Base-by-base conservation (phyloP, 768 basidiomycete genomes). In the Psilocybe sp. region DNA sequence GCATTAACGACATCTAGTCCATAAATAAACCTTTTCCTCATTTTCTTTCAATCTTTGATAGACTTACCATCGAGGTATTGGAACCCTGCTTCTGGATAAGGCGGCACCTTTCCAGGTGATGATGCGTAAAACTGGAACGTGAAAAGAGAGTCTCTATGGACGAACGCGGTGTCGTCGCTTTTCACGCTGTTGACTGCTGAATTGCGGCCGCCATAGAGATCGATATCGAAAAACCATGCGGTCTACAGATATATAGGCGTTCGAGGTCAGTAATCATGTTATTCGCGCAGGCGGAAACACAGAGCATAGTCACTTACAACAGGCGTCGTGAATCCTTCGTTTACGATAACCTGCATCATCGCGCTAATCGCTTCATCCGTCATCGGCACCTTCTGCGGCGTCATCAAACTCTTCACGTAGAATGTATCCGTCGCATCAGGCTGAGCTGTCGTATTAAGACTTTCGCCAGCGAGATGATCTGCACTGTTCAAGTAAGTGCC, bases 71-170 rank as follows among this genome's bases (percentile, higher is more conserved):
- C 69, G 3, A 79, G 58, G 58, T 77, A 79, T 0, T 61, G 60
- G 42, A 78, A 67, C 0, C 76, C 78, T 6, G 52, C 57, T 4
- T 60, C 50, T 3, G 76, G 77, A 49, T 65, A 77, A 0, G 72
- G 73, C 1, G 73, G 69, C 1, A 57, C 49, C 38, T 60, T 64
- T 38, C 63, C 68, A 1, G 53, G 47, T 1, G 72, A 71, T 1
- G 71, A 73, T 1, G 73, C 73, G 49, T 77, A 76, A 57, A 77
- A 69, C 53, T 79, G 76, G 43, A 76, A 69, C 4, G 66, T 70
- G 55, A 76, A 74, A 33, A 72, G 55, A 14, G 71, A 65, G 47
- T 60, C 58, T 3, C 77, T 62, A 41, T 69, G 68, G 6, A 63
- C 65, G 55, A 75, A 79, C 5, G 76, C 69, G 0, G 75, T 73